Evolutionary conservation across 495 filamentous ascomycete species (phyloP), one percentile per base, ranked within the genome.

Genomic region (Tuber melanosporum): DNA sequence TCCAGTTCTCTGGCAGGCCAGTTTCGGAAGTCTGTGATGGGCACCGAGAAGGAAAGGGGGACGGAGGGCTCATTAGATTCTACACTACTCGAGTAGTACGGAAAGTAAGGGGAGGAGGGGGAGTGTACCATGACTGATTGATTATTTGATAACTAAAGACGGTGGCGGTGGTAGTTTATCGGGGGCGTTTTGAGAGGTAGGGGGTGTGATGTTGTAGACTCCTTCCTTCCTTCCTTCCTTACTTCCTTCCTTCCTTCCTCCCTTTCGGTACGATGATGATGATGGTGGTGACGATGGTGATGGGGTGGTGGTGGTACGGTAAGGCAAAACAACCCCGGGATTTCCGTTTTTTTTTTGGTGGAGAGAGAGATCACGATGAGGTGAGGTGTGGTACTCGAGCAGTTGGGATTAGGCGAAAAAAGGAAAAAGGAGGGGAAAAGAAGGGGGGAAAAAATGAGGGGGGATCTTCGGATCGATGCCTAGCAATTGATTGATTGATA

Each of bases 1-100:
- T 94, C 95, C 95, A 98, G 83, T 90, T 88, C 8, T 89, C 83
- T 70, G 95, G 95, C 74, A 99, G 90, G 83, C 95, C 95, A 80
- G 92, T 91, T 80, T 79, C 77, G n/a, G 57, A 62, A 15, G 57
- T 62, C 57, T 62, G 26, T 62, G 87, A 85, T 88, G 91, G 75
- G 71, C n/a, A 32, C 57, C 9, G 57, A 62, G 57, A 15, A 32
- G n/a, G 77, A 75, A 77, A 76, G 76, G 75, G 80, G 75, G 52
- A 4, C 20, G n/a, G 5, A 62, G 52, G 52, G 52, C n/a, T 26
- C 52, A n/a, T 62, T 62, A 62, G 52, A 62, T 62, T 14, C 1
- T 26, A 10, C n/a, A 12, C 52, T 62, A 26, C 2, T 26, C n/a
- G 8, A 12, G n/a, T 62, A 26, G 47, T 52, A 62, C 26, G n/a